Evolutionary conservation across 2,329 filamentous ascomycete genomes (phyloP).

Genomic region (Aspergillus viridinutans): DNA sequence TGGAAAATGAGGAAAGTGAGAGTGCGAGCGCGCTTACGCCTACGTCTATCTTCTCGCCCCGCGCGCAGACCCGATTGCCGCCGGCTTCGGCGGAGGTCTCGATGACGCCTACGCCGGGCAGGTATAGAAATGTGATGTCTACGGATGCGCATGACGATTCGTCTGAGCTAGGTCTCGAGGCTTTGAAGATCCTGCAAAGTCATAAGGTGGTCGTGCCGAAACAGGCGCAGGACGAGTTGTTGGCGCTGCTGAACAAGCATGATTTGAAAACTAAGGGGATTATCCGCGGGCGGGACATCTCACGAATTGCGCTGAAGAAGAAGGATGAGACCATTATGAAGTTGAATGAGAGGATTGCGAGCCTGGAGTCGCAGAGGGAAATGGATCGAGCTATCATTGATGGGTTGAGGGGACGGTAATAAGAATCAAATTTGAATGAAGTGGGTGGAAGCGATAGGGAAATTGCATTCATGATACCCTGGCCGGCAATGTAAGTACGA

Average conservation of each 20-base stretch:
- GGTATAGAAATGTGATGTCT: conserved; percentile 26
- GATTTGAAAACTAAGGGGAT: conserved; percentile 59
- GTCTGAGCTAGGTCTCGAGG: conserved; percentile 19
- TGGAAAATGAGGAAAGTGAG: conserved; percentile 7
- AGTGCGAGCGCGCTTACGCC: conserved; percentile 1
- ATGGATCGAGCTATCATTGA: conserved; percentile 47
- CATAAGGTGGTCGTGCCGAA: conserved; percentile 31
- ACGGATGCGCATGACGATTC: conserved; percentile 15
- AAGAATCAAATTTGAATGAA: neutral
- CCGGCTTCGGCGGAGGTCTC: conserved; percentile 27
- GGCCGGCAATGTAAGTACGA: neutral
- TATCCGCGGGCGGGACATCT: conserved; percentile 61
- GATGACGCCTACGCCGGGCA: conserved; percentile 30
- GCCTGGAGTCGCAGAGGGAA: conserved; percentile 54
- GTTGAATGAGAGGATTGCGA: conserved; percentile 61
- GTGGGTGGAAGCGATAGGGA: too few relatives aligned
- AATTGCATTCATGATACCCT: neutral
- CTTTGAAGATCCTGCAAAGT: conserved; percentile 31
- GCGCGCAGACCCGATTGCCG: conserved; percentile 3
- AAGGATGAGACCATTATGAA: conserved; percentile 63
- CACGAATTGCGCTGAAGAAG: conserved; percentile 57
- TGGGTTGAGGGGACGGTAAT: conserved; percentile 30
- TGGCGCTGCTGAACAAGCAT: conserved; percentile 50
- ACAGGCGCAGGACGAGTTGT: conserved; percentile 32
- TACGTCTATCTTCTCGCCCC: conserved; percentile 11